A percentile compares a stretch with the other conserved stretches of the same genome.
These are phyloP conservation scores for Candida oleophila DNA, from an alignment of 805 yeast species.

Conservation along the genomic window DNA sequence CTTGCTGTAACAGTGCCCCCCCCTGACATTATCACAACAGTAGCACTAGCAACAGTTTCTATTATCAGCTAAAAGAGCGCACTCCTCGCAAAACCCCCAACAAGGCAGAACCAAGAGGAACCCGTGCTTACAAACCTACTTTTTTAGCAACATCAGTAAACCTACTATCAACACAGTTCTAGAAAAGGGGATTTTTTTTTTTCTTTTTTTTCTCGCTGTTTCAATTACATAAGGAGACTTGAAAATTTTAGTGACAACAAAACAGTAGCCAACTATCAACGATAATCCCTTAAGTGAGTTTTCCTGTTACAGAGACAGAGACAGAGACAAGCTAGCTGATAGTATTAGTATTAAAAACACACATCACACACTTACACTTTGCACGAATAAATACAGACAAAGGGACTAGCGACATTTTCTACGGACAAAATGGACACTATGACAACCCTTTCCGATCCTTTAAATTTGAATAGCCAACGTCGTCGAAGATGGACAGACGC, in stretches of 20 bases:
- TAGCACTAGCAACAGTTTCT: too few relatives aligned
- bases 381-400: background rate
- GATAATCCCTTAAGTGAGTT: too few relatives aligned
- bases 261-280: background rate
- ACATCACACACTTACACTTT: background rate
- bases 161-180: background rate
- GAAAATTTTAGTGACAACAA: background rate
- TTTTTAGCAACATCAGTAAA: background rate
- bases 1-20: background rate
- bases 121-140: background rate
- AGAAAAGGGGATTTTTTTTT: background rate
- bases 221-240: background rate
- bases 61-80: too few relatives aligned
- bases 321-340: too few relatives aligned
- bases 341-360: too few relatives aligned
- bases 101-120: too few relatives aligned
- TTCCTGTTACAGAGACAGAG: too few relatives aligned
- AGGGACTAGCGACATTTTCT: background rate
- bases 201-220: background rate
- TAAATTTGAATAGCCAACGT: background rate
- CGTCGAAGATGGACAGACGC: constrained; percentile 4
- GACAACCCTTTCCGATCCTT: background rate
- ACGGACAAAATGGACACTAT: background rate
- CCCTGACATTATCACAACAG: background rate
- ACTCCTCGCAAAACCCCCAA: too few relatives aligned